Base-by-base conservation (phyloP, 768 basidiomycete species). In the Xerocomellus chrysenteron region DNA sequence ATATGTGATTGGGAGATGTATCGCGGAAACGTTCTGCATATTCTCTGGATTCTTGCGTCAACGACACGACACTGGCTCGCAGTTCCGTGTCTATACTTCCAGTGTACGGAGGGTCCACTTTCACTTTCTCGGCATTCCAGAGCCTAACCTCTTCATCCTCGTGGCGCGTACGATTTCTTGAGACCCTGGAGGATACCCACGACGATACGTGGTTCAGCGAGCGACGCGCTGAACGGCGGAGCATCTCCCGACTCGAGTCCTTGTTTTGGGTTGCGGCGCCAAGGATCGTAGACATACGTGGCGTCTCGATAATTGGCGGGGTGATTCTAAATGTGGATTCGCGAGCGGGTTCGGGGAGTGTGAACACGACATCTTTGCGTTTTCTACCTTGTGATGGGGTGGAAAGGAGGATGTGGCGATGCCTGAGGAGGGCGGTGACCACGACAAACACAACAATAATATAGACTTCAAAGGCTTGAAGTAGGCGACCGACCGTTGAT, bases 401-500 rank as follows among this genome's bases (percentile, higher is more conserved):
- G 12, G 41, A 48, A 35, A 52, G 51, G 17, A 53, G 50, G 32
- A 33, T 47, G 33, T 58, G 45, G 40, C 56, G 55, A 53, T 69
- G 57, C 36, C 54, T 63, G 49, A 73, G 52, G 63, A 81, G 74
- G n/a, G 78, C 71, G 35, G 70, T 63, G 49, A 86, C 73, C 57
- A 87, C 79, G 56, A 78, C 70, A 65, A 79, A 82, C n/a, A 88
- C 68, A 54, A 87, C 75, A 43, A 86, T 70, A 42, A 84, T 76
- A 64, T 85, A 92, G 24, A 85, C 61, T 63, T 87, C 85, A 35
- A 84, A 69, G 14, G 83, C 85, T 61, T 84, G 80, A 49, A 83
- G 68, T 61, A 90, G 82, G 45, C 86, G 83, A n/a, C 89, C 90
- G 1, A 87, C 72, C 11, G 77, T 76, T 7, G 81, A 82, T 71